A percentile compares a stretch with the other conserved stretches of the same genome.
Evolutionary conservation across 345 rosid genomes (phyloP).

Genomic region (Noccaea bulbosa): DNA sequence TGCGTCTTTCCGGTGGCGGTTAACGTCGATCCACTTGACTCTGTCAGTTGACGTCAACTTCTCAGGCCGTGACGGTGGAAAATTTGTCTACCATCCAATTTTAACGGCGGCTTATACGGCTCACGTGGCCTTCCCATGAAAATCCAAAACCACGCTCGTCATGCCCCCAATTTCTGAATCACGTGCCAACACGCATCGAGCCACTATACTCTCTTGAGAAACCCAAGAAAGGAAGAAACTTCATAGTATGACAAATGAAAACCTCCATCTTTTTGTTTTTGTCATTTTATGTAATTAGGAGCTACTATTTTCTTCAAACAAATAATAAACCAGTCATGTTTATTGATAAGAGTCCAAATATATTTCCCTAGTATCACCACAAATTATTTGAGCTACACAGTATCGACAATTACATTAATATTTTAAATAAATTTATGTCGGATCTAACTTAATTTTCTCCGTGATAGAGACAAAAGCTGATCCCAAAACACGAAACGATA

Average conservation of each 20-base stretch:
- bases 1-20: slow-evolving; percentile 42
- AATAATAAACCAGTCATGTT: not conserved
- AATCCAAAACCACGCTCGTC: slow-evolving; percentile 30
- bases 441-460: not conserved
- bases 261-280: not conserved
- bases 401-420: not conserved
- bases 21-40: slow-evolving; percentile 39
- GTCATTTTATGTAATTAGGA: not conserved
- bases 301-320: not conserved
- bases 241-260: slow-evolving; percentile 1
- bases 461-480: not conserved
- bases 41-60: slow-evolving; percentile 40
- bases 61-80: slow-evolving; percentile 23
- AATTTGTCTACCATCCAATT: slow-evolving; percentile 30
- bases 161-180: slow-evolving; percentile 2
- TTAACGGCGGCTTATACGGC: slow-evolving; percentile 37
- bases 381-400: not conserved
- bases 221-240: not conserved
- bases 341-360: not conserved
- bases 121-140: slow-evolving; percentile 33
- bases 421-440: not conserved
- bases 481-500: not conserved
- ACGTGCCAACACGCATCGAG: slow-evolving; percentile 30
- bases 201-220: slow-evolving; percentile 5
- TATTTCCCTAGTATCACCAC: slow-evolving; percentile 7